Percentiles rank a stretch among this genome's conserved stretches.
Conservation (phyloP, 768 basidiomycete genomes). For the Rhizopogon salebrosus region DNA sequence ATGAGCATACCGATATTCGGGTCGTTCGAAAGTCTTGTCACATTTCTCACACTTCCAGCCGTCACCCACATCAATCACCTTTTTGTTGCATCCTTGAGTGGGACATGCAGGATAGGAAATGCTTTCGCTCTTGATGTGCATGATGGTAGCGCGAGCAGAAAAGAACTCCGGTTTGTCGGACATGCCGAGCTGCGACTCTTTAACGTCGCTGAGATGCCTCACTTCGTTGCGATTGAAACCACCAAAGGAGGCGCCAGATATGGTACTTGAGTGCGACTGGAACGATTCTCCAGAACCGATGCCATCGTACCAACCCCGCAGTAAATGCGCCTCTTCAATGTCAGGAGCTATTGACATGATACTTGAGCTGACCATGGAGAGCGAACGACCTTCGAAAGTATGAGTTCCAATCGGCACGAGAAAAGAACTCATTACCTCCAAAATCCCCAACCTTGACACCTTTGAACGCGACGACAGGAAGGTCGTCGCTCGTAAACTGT, state of each 20-base stretch:
- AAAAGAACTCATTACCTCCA: conserved; percentile 47
- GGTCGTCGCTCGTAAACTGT: conserved; percentile 51
- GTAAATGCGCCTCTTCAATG: conserved; percentile 77
- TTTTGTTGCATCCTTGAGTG: conserved; percentile 79
- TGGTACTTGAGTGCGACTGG: conserved; percentile 58
- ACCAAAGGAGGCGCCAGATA: conserved; percentile 31
- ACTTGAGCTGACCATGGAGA: conserved; percentile 80
- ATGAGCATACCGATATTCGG: conserved; percentile 70
- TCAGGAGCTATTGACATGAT: conserved; percentile 86
- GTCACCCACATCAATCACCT: conserved; percentile 63
- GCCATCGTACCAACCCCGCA: conserved; percentile 91
- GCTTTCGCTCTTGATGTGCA: conserved; percentile 81
- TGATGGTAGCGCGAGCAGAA: conserved; percentile 74
- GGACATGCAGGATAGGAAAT: conserved; percentile 89
- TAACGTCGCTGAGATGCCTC: conserved; percentile 71
- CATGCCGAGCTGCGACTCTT: conserved; percentile 68
- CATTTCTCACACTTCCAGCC: conserved; percentile 96
- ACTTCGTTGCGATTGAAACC: conserved; percentile 69
- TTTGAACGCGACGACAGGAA: conserved; percentile 87
- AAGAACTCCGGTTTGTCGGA: conserved; percentile 80
- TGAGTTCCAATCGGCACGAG: conserved; percentile 7
- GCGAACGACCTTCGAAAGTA: conserved; percentile 55
- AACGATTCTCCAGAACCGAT: conserved; percentile 60
- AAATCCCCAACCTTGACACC: conserved; percentile 92
- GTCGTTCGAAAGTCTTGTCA: conserved; percentile 58